Conservation (phyloP, 345 rosid species). For the Syzygium aqueum region DNA sequence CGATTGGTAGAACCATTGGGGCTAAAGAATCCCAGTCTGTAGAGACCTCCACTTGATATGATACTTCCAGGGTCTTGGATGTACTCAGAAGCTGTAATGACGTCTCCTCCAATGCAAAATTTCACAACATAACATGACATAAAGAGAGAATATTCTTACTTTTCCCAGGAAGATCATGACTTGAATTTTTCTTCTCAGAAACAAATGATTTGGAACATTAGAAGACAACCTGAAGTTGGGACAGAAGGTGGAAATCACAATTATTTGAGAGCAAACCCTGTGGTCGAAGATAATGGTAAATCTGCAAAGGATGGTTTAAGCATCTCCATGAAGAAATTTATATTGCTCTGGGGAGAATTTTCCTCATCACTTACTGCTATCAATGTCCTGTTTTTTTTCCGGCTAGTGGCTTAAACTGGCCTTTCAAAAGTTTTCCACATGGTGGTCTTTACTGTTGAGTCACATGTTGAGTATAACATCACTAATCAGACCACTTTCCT, state of each 20-base stretch:
- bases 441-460: not conserved
- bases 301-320: not conserved
- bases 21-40: slow-evolving; percentile 51
- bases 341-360: not conserved
- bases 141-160: not conserved
- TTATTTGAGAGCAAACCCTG: not conserved
- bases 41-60: slow-evolving; percentile 14
- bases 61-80: slow-evolving; percentile 33
- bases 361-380: not conserved
- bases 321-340: not conserved
- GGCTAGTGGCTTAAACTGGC: not conserved
- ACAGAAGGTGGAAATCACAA: not conserved
- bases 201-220: too few relatives aligned
- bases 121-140: not conserved
- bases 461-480: too few relatives aligned
- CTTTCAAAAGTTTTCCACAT: not conserved
- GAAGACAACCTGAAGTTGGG: not conserved
- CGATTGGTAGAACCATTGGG: slow-evolving; percentile 27
- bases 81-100: slow-evolving; percentile 16
- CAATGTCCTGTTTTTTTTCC: not conserved
- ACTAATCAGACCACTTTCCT: too few relatives aligned
- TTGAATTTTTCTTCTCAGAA: not conserved
- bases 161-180: not conserved
- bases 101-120: slow-evolving; percentile 16
- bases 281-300: not conserved